Percentiles rank a stretch among this genome's conserved stretches.
phyloP scores from a whole-genome alignment of 441 rosid genomes.

The Erodium trifolium region DNA sequence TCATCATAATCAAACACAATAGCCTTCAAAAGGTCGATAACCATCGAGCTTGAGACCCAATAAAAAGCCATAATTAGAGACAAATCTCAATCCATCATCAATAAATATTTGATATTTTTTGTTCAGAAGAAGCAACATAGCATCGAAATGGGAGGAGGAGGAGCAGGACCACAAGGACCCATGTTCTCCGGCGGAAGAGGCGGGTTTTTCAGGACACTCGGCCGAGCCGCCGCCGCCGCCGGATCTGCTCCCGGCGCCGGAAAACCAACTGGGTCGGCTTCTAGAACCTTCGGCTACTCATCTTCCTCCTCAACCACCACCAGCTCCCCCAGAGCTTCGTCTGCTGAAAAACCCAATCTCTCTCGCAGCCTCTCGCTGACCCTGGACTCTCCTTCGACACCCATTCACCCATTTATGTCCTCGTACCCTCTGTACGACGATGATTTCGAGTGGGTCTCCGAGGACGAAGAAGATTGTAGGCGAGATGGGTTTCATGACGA shows the following conservation, averaged over 20 bases:
- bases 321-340: conserved; percentile 18
- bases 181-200: conserved; percentile 24
- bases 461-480: conserved; percentile 30
- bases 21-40: no score
- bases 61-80: no score
- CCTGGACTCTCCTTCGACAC: conserved; percentile 18
- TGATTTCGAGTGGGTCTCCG: conserved; percentile 60
- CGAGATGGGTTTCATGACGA: conserved; percentile 23
- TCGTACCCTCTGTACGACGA: conserved; percentile 31
- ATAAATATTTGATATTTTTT: no score
- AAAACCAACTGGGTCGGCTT: conserved; percentile 41
- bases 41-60: no score
- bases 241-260: not conserved
- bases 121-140: no score
- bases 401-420: conserved; percentile 26
- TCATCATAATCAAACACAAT: no score
- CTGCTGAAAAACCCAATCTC: conserved; percentile 27
- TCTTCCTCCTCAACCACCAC: conserved; percentile 8
- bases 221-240: conserved; percentile 31
- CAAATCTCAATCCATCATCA: no score
- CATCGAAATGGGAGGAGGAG: conserved; percentile 40
- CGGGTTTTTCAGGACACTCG: conserved; percentile 48
- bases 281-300: conserved; percentile 19
- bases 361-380: conserved; percentile 33
- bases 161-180: not conserved